Evolutionary conservation across 1,284 basidiomycete species (phyloP).

Genomic region (Cystobasidiaceae sp.): DNA sequence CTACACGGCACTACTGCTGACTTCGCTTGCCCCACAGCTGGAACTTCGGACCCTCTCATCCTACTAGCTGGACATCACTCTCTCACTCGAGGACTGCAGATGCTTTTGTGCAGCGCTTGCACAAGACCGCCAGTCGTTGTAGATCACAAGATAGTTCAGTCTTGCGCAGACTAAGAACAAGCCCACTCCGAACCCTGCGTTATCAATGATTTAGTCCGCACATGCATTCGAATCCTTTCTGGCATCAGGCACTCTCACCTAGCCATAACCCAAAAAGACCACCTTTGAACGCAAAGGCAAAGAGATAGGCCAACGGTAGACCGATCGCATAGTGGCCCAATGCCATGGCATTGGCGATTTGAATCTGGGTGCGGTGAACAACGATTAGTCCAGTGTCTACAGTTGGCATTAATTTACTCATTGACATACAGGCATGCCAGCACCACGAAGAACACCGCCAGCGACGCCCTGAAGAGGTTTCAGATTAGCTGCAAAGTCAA

Average conservation of each 20-base stretch:
- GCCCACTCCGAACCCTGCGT: too few relatives aligned
- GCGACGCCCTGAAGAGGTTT: too few relatives aligned
- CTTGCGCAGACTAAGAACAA: slow-evolving; percentile 10
- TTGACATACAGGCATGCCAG: slow-evolving; percentile 8
- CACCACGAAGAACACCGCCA: slow-evolving; percentile 19
- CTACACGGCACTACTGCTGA: too few relatives aligned
- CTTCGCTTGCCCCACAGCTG: too few relatives aligned
- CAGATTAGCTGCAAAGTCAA: too few relatives aligned
- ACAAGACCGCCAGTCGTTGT: slow-evolving; percentile 2
- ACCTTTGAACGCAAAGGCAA: slow-evolving; percentile 4
- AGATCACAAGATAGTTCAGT: neutral
- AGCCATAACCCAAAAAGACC: slow-evolving; percentile 9
- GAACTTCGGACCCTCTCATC: too few relatives aligned
- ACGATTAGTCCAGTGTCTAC: neutral
- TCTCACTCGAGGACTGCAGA: slow-evolving; percentile 3
- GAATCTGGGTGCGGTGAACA: neutral
- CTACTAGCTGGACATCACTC: too few relatives aligned
- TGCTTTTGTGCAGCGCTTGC: slow-evolving; percentile 8
- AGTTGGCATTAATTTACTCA: neutral
- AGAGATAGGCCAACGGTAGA: neutral
- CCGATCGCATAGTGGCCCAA: slow-evolving; percentile 12
- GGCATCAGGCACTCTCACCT: neutral
- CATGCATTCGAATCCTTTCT: neutral
- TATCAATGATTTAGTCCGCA: neutral
- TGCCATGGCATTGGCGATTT: slow-evolving; percentile 8